Evolutionary conservation across 345 rosid genomes (phyloP), one percentile per base, ranked within the genome.

Genomic region (Diplotaxis tenuifolia): DNA sequence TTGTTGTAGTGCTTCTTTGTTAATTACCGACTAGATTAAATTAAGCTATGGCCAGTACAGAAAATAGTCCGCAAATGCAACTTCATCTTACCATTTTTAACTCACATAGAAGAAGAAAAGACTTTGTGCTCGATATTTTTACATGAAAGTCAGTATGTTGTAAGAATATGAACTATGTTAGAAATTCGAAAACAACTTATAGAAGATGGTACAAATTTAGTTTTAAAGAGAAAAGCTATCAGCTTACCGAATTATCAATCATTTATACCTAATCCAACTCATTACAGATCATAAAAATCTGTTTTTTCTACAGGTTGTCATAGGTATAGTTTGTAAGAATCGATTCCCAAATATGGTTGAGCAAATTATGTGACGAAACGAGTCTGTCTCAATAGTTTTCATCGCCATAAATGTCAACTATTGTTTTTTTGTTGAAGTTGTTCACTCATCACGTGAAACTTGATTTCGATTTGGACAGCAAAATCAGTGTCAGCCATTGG

Each of bases 371-470:
- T 31, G 75, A 62, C 38, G 2, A 42, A 29, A 62, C 65, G 29
- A 54, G 70, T 55, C 38, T 75, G 40, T 53, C 22, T 40, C 23
- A n/a, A 29, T 62, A 61, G 27, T 62, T 62, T 75, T 62, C 65
- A 55, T 55, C 23, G 49, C 65, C 9, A 69, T 69, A 62, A 75
- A 62, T 28, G 58, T 68, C 65, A n/a, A 42, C 14, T 15, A 38
- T 29, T 55, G 65, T 54, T 62, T 0, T 36, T 31, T 28, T 28
- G 47, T 40, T 60, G 47, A 36, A 19, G 9, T 9, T 9, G 56
- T 21, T 62, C 53, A 31, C 40, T 64, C 60, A 69, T 69, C 79
- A 75, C 75, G 59, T 69, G 79, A 45, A 62, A 70, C 66, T 69
- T 75, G 66, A 63, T 55, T 4, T 40, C 34, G 40, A 38, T 19